Conservation (phyloP, 176 grass and related monocot species). For the Oryza longistaminata region DNA sequence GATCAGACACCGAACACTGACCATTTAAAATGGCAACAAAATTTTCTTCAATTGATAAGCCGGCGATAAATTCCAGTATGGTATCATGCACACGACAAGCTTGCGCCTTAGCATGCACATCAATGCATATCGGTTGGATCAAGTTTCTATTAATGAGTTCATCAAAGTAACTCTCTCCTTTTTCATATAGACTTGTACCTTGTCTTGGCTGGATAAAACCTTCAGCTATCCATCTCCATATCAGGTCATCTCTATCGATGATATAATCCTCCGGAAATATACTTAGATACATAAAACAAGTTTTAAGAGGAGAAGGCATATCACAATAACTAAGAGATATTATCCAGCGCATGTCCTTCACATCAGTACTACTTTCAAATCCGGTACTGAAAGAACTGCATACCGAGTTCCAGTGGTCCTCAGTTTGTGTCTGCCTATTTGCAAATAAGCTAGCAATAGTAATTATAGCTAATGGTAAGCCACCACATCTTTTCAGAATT, state of each 20-base stretch:
- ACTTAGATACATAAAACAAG: too few relatives aligned
- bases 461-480: not conserved
- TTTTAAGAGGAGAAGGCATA: too few relatives aligned
- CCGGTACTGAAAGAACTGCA: not conserved
- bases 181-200: not conserved
- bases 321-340: not conserved
- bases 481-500: not conserved
- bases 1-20: not conserved
- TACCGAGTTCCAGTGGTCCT: not conserved
- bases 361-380: not conserved
- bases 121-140: not conserved
- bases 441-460: not conserved
- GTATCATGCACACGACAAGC: conserved; percentile 12
- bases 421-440: not conserved
- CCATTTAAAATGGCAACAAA: conserved; percentile 14
- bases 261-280: conserved; percentile 2
- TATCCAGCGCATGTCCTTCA: not conserved
- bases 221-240: conserved; percentile 25
- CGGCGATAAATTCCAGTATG: not conserved
- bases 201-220: not conserved
- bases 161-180: not conserved
- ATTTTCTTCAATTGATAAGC: not conserved
- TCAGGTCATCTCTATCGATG: not conserved
- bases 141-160: conserved; percentile 6
- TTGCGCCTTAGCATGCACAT: not conserved